phyloP scores from a whole-genome alignment of 441 rosid species.

The Gossypium aridum region DNA sequence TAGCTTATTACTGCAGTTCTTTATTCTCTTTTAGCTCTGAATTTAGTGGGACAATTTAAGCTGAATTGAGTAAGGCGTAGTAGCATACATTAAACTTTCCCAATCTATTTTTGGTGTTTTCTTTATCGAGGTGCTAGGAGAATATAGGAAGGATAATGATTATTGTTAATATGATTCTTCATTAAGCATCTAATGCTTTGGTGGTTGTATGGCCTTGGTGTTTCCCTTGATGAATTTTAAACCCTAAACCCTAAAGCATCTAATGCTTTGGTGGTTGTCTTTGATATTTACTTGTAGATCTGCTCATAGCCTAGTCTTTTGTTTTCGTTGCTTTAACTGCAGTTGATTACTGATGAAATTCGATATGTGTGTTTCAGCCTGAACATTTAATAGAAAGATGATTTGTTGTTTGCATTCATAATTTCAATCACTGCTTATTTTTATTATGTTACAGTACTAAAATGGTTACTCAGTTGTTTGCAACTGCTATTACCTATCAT shows the following conservation, averaged over 20 bases:
- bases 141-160: neutral
- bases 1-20: too few species aligned
- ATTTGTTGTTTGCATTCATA: neutral
- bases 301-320: neutral
- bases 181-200: neutral
- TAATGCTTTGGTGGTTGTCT: neutral
- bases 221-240: neutral
- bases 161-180: neutral
- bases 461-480: neutral
- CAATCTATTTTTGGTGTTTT: neutral
- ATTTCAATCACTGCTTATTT: neutral
- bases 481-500: constrained; percentile 3
- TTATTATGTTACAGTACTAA: neutral
- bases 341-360: neutral
- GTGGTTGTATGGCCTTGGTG: neutral
- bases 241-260: neutral
- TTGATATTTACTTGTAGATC: neutral
- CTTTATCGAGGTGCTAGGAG: neutral
- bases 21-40: too few species aligned
- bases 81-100: neutral
- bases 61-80: neutral
- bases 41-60: too few species aligned
- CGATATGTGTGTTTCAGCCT: neutral
- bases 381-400: neutral
- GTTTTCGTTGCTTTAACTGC: neutral